phyloP scores from a whole-genome alignment of 2,329 filamentous ascomycete species.

The Aspergillus aculeatinus region DNA sequence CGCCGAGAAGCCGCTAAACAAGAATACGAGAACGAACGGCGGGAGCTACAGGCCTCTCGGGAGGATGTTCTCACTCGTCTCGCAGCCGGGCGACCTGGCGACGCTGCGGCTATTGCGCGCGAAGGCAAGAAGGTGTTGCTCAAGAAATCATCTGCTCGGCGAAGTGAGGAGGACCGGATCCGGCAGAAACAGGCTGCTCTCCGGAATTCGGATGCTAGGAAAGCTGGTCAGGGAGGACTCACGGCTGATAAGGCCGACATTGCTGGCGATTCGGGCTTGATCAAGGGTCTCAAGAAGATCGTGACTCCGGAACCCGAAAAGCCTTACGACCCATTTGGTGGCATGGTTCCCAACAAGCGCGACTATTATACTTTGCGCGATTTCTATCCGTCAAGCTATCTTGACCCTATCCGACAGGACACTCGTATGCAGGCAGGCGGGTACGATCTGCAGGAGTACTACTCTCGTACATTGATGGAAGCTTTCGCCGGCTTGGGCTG shows the following conservation, averaged over 20 bases:
- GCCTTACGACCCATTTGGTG: slow-evolving; percentile 87
- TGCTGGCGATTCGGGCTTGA: slow-evolving; percentile 48
- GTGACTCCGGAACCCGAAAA: slow-evolving; percentile 63
- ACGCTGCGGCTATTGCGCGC: slow-evolving; percentile 56
- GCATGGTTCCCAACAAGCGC: slow-evolving; percentile 60
- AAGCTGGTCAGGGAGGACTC: slow-evolving; percentile 20
- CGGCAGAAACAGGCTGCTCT: slow-evolving; percentile 47
- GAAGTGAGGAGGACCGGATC: slow-evolving; percentile 53
- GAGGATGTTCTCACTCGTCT: slow-evolving; percentile 71
- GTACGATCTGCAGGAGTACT: slow-evolving; percentile 80
- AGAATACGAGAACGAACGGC: slow-evolving; percentile 70
- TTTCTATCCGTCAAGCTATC: slow-evolving; percentile 72
- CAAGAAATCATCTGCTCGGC: slow-evolving; percentile 67
- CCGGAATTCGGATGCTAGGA: slow-evolving; percentile 34
- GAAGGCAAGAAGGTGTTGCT: slow-evolving; percentile 62
- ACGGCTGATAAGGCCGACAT: slow-evolving; percentile 28
- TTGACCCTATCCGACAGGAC: slow-evolving; percentile 67
- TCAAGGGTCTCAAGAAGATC: slow-evolving; percentile 75
- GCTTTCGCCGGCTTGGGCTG: slow-evolving; percentile 87
- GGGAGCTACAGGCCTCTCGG: slow-evolving; percentile 61
- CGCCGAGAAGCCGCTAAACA: slow-evolving; percentile 62
- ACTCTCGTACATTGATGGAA: slow-evolving; percentile 76
- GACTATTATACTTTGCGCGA: slow-evolving; percentile 69
- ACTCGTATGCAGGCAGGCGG: slow-evolving; percentile 71
- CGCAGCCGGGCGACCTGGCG: slow-evolving; percentile 59